These are phyloP conservation scores for Suillus brevipes DNA, from an alignment of 768 basidiomycete genomes.

Conservation along the genomic window DNA sequence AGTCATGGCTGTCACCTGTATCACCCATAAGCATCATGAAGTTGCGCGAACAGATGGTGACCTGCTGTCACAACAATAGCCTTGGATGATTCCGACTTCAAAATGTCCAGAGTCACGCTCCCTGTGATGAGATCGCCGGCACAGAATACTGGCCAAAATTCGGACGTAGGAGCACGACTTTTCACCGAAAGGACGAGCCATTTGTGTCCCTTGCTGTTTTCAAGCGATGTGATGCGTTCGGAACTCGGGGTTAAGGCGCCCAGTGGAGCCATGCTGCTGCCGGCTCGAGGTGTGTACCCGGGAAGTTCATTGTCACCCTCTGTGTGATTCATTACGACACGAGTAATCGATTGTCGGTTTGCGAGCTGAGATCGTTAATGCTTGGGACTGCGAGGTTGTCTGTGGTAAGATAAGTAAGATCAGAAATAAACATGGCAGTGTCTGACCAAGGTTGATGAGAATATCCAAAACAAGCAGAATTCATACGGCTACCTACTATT, in stretches of 20 bases:
- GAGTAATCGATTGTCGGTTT: too few relatives aligned
- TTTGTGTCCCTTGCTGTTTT: slow-evolving; percentile 39
- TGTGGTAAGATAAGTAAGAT: not conserved
- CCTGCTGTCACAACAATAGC: slow-evolving; percentile 41
- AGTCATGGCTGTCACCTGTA: slow-evolving; percentile 46
- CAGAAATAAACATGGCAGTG: not conserved
- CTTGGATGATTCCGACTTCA: slow-evolving; percentile 51
- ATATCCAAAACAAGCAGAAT: not conserved
- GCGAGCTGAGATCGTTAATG: not conserved
- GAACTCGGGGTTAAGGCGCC: slow-evolving; percentile 7
- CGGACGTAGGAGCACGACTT: slow-evolving; percentile 40
- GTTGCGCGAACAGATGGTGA: not conserved
- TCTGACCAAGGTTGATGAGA: not conserved
- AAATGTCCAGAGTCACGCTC: slow-evolving; percentile 49
- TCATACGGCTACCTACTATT: not conserved
- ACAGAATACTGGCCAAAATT: slow-evolving; percentile 45
- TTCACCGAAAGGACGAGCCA: slow-evolving; percentile 50
- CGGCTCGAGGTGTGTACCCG: slow-evolving; percentile 15
- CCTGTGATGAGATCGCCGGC: slow-evolving; percentile 53
- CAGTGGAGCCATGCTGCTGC: slow-evolving; percentile 2
- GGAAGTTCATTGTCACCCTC: slow-evolving; percentile 20
- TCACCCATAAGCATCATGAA: not conserved
- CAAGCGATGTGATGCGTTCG: slow-evolving; percentile 44
- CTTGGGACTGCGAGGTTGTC: too few relatives aligned
- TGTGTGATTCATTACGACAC: not conserved